Percentiles rank a stretch among this genome's conserved stretches.
Conservation (phyloP, 352 stramenopile genomes). For the Phytophthora meadii region DNA sequence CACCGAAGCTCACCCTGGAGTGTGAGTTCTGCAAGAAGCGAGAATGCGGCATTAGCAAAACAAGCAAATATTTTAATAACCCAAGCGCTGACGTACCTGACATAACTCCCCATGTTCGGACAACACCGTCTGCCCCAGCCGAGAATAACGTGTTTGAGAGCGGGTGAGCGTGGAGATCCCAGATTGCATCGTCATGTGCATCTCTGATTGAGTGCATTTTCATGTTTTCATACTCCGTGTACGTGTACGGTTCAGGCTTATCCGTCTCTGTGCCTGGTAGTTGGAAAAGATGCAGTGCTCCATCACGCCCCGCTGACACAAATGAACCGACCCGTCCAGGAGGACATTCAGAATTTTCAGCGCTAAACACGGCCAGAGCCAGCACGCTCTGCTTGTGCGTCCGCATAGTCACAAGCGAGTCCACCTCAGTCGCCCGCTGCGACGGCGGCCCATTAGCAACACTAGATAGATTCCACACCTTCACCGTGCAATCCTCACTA, state of each 20-base stretch:
- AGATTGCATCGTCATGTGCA: slow-evolving; percentile 85
- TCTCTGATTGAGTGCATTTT: slow-evolving; percentile 73
- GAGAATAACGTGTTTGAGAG: slow-evolving; percentile 87
- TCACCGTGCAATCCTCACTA: slow-evolving; percentile 87
- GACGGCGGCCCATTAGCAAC: slow-evolving; percentile 67
- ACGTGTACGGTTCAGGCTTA: slow-evolving; percentile 72
- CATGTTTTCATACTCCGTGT: slow-evolving; percentile 77
- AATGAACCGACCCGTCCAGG: slow-evolving; percentile 66
- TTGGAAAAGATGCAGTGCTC: slow-evolving; percentile 72
- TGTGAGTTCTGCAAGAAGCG: slow-evolving; percentile 55
- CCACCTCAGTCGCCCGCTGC: slow-evolving; percentile 76
- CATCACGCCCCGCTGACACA: slow-evolving; percentile 79
- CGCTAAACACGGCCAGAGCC: slow-evolving; percentile 71
- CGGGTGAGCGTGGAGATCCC: slow-evolving; percentile 83
- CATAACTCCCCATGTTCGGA: slow-evolving; percentile 79
- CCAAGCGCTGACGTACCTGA: slow-evolving; percentile 51
- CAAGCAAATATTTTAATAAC: not conserved
- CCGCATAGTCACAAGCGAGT: slow-evolving; percentile 79
- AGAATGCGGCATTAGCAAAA: slow-evolving; percentile 9
- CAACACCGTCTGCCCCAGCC: slow-evolving; percentile 76
- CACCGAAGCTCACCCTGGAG: slow-evolving; percentile 81
- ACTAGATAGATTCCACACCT: slow-evolving; percentile 82
- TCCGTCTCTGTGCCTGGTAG: slow-evolving; percentile 65
- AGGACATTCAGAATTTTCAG: slow-evolving; percentile 72
- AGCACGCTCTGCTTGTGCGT: slow-evolving; percentile 81